phyloP scores from a whole-genome alignment of 768 basidiomycete species.

The Pilatotrama ljubarskyi region DNA sequence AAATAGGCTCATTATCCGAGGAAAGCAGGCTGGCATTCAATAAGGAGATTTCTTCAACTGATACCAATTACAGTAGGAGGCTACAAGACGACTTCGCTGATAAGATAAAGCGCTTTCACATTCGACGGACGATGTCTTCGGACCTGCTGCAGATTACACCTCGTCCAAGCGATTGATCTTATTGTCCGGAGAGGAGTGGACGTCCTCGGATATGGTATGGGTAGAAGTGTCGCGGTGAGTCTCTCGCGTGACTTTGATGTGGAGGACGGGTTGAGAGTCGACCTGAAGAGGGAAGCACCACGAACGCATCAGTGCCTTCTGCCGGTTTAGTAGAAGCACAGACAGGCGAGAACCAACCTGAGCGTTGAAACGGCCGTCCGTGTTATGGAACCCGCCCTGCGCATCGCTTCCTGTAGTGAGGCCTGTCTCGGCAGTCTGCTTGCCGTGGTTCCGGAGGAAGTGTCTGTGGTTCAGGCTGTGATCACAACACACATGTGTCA shows the following conservation, averaged over 20 bases:
- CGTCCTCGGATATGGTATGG: background rate
- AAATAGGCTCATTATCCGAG: background rate
- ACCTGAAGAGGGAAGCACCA: no score
- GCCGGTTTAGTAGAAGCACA: background rate
- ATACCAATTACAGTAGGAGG: no score
- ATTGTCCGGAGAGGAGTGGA: background rate
- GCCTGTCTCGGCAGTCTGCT: background rate
- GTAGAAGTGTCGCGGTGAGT: background rate
- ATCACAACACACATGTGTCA: no score
- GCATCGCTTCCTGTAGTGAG: background rate
- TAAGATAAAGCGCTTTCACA: background rate
- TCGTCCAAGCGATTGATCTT: background rate
- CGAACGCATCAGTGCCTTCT: background rate
- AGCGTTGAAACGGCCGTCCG: background rate
- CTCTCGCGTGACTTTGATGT: constrained; percentile 2
- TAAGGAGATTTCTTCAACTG: background rate
- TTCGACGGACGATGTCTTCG: background rate
- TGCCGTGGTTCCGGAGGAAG: background rate
- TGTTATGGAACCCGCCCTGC: background rate
- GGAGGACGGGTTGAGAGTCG: background rate
- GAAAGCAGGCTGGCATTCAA: background rate
- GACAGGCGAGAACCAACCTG: background rate
- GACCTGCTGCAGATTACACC: background rate
- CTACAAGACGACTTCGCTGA: no score
- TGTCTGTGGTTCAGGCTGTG: background rate